Conservation (phyloP, 2,329 filamentous ascomycete species). For the Pyrenophora graminea region DNA sequence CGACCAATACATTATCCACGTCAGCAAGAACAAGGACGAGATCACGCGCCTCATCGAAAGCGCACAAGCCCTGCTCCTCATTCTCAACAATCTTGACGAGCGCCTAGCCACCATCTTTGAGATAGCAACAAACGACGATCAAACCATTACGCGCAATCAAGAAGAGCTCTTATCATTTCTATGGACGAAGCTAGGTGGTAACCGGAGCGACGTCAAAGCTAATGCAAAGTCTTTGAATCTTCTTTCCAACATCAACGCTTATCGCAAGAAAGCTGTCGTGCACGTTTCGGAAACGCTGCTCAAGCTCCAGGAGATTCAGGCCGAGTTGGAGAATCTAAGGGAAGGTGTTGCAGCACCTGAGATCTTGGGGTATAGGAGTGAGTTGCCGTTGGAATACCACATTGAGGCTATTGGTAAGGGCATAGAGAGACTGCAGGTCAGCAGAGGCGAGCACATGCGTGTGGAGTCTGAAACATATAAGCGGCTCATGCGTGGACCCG, state of each 20-base stretch:
- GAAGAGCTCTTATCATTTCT: conserved; percentile 70
- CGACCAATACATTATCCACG: conserved; percentile 76
- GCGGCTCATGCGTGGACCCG: conserved; percentile 23
- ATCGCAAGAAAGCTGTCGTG: conserved; percentile 67
- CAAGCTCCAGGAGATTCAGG: conserved; percentile 73
- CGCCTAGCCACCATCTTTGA: conserved; percentile 71
- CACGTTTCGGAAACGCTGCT: conserved; percentile 73
- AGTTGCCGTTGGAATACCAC: conserved; percentile 71
- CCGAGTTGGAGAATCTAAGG: conserved; percentile 70
- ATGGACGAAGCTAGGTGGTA: conserved; percentile 76
- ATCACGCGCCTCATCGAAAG: conserved; percentile 70
- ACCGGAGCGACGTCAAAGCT: conserved; percentile 63
- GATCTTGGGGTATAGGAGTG: conserved; percentile 56
- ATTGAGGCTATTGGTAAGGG: conserved; percentile 75
- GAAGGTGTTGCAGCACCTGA: conserved; percentile 72
- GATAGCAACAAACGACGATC: conserved; percentile 67
- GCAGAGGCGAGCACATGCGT: conserved; percentile 62
- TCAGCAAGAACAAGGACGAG: conserved; percentile 69
- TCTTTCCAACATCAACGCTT: conserved; percentile 66
- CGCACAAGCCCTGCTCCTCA: conserved; percentile 67
- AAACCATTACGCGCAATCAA: conserved; percentile 61
- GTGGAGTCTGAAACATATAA: conserved; percentile 59
- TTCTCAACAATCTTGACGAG: conserved; percentile 70
- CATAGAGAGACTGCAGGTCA: conserved; percentile 70
- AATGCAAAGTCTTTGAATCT: conserved; percentile 67